Conservation (phyloP, 352 stramenopile species). For the Phytophthora citricola region DNA sequence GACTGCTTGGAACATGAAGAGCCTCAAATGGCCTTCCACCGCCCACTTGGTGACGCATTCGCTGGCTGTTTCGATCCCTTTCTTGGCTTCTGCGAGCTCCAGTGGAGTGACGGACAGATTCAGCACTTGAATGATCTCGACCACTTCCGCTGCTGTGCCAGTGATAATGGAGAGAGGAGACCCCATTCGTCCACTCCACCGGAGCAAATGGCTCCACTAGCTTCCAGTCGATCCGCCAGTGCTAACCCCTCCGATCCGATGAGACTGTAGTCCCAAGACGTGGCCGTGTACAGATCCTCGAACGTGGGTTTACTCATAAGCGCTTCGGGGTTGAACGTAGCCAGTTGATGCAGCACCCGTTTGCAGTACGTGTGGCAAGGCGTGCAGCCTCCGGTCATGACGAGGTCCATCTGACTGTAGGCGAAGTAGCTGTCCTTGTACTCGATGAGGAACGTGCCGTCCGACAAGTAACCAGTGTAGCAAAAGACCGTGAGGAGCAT, state of each 20-base stretch:
- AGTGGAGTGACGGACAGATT: constrained; percentile 24
- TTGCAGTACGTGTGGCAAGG: constrained; percentile 28
- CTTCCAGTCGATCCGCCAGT: constrained; percentile 24
- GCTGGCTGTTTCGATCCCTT: constrained; percentile 16
- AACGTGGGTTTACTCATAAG: constrained; percentile 38
- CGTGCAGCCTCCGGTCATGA: constrained; percentile 33
- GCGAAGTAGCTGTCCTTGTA: constrained; percentile 45
- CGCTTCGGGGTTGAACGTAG: constrained; percentile 21
- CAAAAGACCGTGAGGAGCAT: constrained; percentile 29
- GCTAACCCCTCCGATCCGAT: constrained; percentile 13
- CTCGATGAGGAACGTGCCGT: constrained; percentile 37
- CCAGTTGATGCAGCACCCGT: constrained; percentile 19
- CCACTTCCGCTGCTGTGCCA: constrained; percentile 13
- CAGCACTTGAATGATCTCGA: constrained; percentile 23
- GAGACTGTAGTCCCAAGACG: constrained; percentile 31
- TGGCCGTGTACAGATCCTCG: constrained; percentile 30
- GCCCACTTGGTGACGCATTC: constrained; percentile 33
- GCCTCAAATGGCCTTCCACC: neutral
- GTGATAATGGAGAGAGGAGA: constrained; percentile 34
- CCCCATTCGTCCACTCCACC: constrained; percentile 34
- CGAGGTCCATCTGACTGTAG: constrained; percentile 36
- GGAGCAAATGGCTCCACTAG: constrained; percentile 32
- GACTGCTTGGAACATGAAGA: constrained; percentile 38
- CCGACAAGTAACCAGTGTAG: constrained; percentile 26
- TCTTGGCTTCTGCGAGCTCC: constrained; percentile 18